These are phyloP conservation scores for Coemansia sp. DNA, from an alignment of 192 early-diverging fungal genomes.

Conservation along the genomic window DNA sequence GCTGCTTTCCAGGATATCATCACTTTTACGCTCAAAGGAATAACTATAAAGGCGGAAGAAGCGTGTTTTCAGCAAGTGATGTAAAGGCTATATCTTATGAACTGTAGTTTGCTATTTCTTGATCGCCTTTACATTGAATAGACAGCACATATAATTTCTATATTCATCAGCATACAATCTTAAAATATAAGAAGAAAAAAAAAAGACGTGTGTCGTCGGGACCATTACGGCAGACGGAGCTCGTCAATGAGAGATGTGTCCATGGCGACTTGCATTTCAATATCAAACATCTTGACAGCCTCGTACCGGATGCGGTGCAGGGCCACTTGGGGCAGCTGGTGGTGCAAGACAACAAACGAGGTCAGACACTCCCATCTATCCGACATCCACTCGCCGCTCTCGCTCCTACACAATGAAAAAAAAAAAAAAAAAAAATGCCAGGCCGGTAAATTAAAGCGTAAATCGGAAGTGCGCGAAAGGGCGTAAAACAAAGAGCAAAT, in stretches of 20 bases:
- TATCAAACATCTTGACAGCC: slow-evolving; percentile 44
- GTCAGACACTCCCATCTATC: slow-evolving; percentile 54
- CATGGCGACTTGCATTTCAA: slow-evolving; percentile 52
- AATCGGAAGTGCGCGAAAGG: not conserved
- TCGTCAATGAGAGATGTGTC: slow-evolving; percentile 44
- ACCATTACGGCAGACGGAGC: not conserved
- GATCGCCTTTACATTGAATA: no score
- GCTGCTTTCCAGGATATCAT: not conserved
- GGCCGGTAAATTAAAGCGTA: not conserved
- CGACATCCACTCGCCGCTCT: slow-evolving; percentile 54
- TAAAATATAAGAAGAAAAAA: no score
- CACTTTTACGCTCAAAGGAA: not conserved
- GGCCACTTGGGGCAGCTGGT: slow-evolving; percentile 46
- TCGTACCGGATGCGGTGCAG: slow-evolving; percentile 51
- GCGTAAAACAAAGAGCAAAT: not conserved
- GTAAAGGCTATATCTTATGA: no score
- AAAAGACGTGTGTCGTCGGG: not conserved
- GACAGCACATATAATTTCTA: no score
- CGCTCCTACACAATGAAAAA: slow-evolving; percentile 14
- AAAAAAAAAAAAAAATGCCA: not conserved
- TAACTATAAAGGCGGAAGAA: no score
- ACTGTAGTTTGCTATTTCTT: no score
- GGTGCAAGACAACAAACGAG: slow-evolving; percentile 43
- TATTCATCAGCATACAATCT: no score
- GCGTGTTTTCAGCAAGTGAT: no score